Base-by-base conservation (phyloP, 768 basidiomycete species). In the Trametes elegans region DNA sequence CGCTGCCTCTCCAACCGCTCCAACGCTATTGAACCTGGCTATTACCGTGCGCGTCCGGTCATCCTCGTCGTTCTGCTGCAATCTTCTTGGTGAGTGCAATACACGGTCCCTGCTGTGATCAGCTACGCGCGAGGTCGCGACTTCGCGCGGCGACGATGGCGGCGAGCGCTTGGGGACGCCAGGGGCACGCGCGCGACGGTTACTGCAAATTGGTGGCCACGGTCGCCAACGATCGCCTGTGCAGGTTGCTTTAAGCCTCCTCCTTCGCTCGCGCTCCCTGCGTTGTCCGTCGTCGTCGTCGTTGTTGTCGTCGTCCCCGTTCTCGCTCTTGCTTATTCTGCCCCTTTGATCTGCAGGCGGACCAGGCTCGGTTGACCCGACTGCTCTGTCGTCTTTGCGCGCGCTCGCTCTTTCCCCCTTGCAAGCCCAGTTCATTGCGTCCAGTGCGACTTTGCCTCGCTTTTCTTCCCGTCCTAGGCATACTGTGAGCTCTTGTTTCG, bases 311-410 rank as follows among this genome's bases (percentile, higher is more conserved):
- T 49, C 21, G 46, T 55, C 42, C 26, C 49, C 48, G 35, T 48
- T 52, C 59, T 56, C 58, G 23, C 39, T 63, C 46, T 36, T 48
- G 49, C 46, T 55, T 49, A 31, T 46, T 36, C 24, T 47, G 38
- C 56, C 9, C 26, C 16, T 32, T 55, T n/a, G 9, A 32, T 53
- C 57, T 53, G 27, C 51, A 42, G 52, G 49, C 60, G 53, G 54
- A 51, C 47, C 49, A 52, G 39, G 32, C 43, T 63, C 62, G 62
- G 62, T 58, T 57, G 62, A 58, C 44, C 62, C 62, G 62, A 57
- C 39, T 53, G 48, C 53, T 55, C 48, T 56, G 49, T 40, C 34
- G 8, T 31, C 49, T 31, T 29, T 29, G 27, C 36, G 48, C 48
- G 13, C 24, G 26, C 7, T 49, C 35, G 24, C 14, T 7, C 13